Base-by-base conservation (phyloP, 805 yeast species). In the Lipomyces starkeyi region DNA sequence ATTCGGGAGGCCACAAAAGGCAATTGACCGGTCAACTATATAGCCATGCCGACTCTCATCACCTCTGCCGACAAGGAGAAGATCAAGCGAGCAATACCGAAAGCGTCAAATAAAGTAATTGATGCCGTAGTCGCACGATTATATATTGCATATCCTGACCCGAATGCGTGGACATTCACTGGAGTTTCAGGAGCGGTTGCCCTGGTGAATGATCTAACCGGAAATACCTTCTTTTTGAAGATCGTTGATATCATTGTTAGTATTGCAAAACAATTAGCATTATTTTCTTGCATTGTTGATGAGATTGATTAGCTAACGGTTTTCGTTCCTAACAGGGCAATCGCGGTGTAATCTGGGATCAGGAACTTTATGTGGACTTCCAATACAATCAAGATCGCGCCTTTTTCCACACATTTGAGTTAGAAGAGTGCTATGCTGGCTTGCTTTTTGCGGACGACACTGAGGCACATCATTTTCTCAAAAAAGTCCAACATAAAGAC, bases 341-440 rank as follows among this genome's bases (percentile, higher is more conserved):
- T 69, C 82, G 90, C 55, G 98, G 98, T 47, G 97, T 95, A 0
- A 72, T 95, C 0, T 95, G 99, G 99, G 99, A 95, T 78, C 99
- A 95, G 78, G 99, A 95, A 78, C 79, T 95, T 60, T 94, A 91
- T 75, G 88, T 91, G 13, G 89, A 91, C 74, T 93, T 95, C 78
- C 88, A 89, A 73, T 95, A 95, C 79, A 86, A 91, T 76, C 98
- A 95, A 78, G 99, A 95, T 78, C 85, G 99, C 40, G 88, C 97
- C 53, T 95, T 91, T 79, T 95, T 95, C 83, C 98, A 95, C 78
- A 84, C 96, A 6, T 95, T 95, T 80, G 99, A 95, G 80, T 82
- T 92, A 58, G 98, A 95, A 74, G 96, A 91, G 27, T 93, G 97
- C 76, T 84, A 83, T 62, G 93, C 88, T 11, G 99, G 98, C 0